Evolutionary conservation across 2,329 filamentous ascomycete genomes (phyloP).

Genomic region (Bimuria novae-zelandiae): DNA sequence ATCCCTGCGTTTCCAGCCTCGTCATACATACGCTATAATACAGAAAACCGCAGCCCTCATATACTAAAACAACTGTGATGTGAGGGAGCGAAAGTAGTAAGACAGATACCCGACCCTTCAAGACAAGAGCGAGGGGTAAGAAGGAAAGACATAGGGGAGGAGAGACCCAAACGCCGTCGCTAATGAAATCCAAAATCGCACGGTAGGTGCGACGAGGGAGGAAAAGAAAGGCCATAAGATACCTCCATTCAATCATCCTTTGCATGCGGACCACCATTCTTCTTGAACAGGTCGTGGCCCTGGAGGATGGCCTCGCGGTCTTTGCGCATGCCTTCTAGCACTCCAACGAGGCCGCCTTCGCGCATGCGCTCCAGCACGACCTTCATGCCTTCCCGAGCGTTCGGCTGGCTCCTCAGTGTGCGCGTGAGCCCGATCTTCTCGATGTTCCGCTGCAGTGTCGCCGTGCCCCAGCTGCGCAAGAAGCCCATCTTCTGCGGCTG

Average conservation of each 20-base stretch:
- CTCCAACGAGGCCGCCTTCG: slow-evolving; percentile 67
- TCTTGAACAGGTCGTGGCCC: slow-evolving; percentile 23
- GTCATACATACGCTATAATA: slow-evolving; percentile 2
- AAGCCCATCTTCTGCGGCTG: slow-evolving; percentile 58
- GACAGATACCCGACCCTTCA: slow-evolving; percentile 17
- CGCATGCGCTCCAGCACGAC: slow-evolving; percentile 75
- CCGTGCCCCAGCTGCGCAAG: slow-evolving; percentile 67
- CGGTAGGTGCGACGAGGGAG: neutral
- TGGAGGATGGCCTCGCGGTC: slow-evolving; percentile 56
- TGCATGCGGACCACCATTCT: slow-evolving; percentile 2
- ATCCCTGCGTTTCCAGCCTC: neutral
- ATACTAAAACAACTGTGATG: neutral
- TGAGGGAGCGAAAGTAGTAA: slow-evolving; percentile 21
- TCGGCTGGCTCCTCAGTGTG: slow-evolving; percentile 76
- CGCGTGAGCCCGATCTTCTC: slow-evolving; percentile 78
- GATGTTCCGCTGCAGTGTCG: slow-evolving; percentile 77
- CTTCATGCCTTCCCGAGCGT: slow-evolving; percentile 82
- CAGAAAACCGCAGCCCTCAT: slow-evolving; percentile 1
- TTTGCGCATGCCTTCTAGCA: slow-evolving; percentile 71
- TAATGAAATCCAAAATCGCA: slow-evolving; percentile 27
- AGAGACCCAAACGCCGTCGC: slow-evolving; percentile 38
- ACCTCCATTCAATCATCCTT: slow-evolving; percentile 27
- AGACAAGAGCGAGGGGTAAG: slow-evolving; percentile 14
- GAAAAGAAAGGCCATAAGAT: neutral
- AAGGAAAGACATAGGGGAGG: slow-evolving; percentile 11